Percentiles rank a stretch among this genome's conserved stretches.
Conservation (phyloP, 495 filamentous ascomycete genomes). For the Acidiella bohemica region DNA sequence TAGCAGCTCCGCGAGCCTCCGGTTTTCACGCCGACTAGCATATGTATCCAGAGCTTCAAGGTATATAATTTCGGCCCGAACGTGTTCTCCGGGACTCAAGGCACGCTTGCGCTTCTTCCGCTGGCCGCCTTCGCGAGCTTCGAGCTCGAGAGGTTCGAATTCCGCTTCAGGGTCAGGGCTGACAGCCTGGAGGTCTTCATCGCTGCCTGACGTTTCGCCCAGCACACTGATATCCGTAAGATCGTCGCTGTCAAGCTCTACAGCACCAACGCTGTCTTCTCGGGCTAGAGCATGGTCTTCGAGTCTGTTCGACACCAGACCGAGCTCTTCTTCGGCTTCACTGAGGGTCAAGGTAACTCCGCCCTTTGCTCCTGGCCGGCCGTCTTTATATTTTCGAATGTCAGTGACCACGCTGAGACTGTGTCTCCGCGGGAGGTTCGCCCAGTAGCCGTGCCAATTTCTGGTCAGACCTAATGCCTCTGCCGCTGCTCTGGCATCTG, state of each 20-base stretch:
- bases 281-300: not conserved
- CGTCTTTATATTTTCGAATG: conserved; percentile 6
- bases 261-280: not conserved
- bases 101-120: not conserved
- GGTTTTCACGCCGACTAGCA: too few relatives aligned
- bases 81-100: not conserved
- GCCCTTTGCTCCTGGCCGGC: conserved; percentile 5
- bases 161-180: not conserved
- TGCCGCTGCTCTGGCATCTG: conserved; percentile 6
- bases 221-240: not conserved
- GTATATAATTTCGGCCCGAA: too few relatives aligned
- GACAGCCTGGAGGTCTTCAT: not conserved
- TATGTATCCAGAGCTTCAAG: not conserved
- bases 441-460: conserved; percentile 8
- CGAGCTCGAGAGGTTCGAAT: not conserved
- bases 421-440: conserved; percentile 2
- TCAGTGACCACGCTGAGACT: conserved; percentile 11
- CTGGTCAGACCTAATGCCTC: conserved; percentile 1
- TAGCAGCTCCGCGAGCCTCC: too few relatives aligned
- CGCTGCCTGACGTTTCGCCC: not conserved
- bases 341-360: conserved; percentile 10
- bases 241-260: conserved; percentile 4
- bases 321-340: conserved; percentile 12
- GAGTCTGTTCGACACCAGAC: not conserved
- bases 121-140: not conserved